A percentile compares a stretch with the other conserved stretches of the same genome.
Conservation (phyloP, 1,284 basidiomycete species). For the Clitocybe nebularis region DNA sequence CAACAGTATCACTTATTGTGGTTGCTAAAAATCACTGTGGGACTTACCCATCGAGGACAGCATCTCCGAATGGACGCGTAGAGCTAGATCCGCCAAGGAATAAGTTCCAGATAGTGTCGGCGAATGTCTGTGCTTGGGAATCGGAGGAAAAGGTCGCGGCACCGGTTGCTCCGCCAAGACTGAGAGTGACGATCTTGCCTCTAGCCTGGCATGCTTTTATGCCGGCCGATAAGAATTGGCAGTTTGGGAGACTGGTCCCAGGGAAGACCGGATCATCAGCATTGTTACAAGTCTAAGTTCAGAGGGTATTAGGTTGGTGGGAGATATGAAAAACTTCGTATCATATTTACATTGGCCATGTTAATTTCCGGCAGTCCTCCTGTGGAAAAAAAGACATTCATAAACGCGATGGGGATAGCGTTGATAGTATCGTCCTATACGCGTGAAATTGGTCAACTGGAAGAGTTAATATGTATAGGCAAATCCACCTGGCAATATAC, state of each 20-base stretch:
- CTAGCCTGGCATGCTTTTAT: constrained; percentile 59
- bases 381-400: constrained; percentile 51
- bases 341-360: constrained; percentile 51
- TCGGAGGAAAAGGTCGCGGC: constrained; percentile 49
- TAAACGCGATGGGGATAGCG: constrained; percentile 56
- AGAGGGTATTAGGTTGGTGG: background rate
- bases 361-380: constrained; percentile 57
- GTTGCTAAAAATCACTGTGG: too few relatives aligned
- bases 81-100: constrained; percentile 58
- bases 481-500: constrained; percentile 44
- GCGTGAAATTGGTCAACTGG: background rate
- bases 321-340: background rate
- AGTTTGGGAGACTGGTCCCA: constrained; percentile 55
- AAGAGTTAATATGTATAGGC: background rate
- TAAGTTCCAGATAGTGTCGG: constrained; percentile 59
- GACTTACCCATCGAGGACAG: constrained; percentile 61
- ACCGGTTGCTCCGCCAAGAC: constrained; percentile 60
- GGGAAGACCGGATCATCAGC: constrained; percentile 46
- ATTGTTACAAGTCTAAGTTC: constrained; percentile 46
- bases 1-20: constrained; percentile 1
- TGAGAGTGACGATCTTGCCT: constrained; percentile 64
- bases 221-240: constrained; percentile 47
- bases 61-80: constrained; percentile 57
- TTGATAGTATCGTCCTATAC: constrained; percentile 45
- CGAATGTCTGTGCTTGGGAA: constrained; percentile 47